Conservation (phyloP, 2,329 filamentous ascomycete species). For the Drechmeria coniospora region DNA sequence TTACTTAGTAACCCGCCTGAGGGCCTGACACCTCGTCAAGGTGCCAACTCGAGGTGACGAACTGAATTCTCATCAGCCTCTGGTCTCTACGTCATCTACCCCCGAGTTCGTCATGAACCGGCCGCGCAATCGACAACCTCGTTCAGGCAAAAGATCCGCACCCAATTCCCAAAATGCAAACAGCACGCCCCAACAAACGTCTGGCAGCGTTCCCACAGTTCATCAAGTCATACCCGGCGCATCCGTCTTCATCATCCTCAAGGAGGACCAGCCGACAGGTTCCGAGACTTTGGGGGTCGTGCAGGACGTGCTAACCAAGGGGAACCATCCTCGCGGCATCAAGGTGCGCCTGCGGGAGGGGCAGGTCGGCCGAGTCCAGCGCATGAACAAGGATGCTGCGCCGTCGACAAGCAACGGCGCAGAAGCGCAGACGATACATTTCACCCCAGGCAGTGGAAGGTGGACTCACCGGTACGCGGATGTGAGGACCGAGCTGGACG, state of each 20-base stretch:
- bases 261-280: slow-evolving; percentile 61
- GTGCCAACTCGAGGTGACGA: no score
- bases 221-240: slow-evolving; percentile 44
- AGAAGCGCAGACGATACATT: neutral
- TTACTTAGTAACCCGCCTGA: no score
- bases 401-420: slow-evolving; percentile 1
- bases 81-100: no score
- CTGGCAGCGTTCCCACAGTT: slow-evolving; percentile 29
- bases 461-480: slow-evolving; percentile 15
- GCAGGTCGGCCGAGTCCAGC: slow-evolving; percentile 58
- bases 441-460: neutral
- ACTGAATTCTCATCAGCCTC: no score
- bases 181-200: slow-evolving; percentile 19
- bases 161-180: no score
- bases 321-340: slow-evolving; percentile 63
- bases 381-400: slow-evolving; percentile 24
- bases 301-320: slow-evolving; percentile 51
- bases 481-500: slow-evolving; percentile 18
- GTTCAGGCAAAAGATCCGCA: no score
- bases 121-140: neutral
- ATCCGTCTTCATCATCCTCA: slow-evolving; percentile 56
- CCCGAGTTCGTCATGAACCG: neutral
- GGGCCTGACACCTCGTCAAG: no score
- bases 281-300: slow-evolving; percentile 53
- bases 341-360: slow-evolving; percentile 62